Percentiles rank a stretch among this genome's conserved stretches.
Evolutionary conservation across 345 rosid species (phyloP).

Genomic region (Excoecaria agallocha): DNA sequence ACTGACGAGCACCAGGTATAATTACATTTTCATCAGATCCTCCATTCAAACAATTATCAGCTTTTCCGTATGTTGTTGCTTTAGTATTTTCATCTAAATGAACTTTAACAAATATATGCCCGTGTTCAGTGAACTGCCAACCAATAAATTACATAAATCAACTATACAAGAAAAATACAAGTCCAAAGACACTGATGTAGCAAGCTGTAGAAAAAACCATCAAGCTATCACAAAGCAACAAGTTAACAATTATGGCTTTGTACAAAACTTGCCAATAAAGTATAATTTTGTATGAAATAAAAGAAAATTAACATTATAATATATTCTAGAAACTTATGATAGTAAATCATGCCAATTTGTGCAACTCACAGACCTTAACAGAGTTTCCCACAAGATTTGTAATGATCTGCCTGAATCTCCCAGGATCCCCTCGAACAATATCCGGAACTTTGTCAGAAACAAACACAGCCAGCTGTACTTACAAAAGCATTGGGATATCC

Average conservation of each 20-base stretch:
- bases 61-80: slow-evolving; percentile 35
- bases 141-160: slow-evolving; percentile 12
- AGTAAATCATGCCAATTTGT: neutral
- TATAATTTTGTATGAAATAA: neutral
- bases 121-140: slow-evolving; percentile 87
- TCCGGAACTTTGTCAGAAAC: slow-evolving; percentile 92
- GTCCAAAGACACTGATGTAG: neutral
- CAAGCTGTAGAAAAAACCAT: no score
- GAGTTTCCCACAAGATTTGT: slow-evolving; percentile 97
- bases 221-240: no score
- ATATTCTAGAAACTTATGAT: neutral
- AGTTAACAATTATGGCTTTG: no score
- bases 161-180: neutral
- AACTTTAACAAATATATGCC: slow-evolving; percentile 90
- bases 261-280: no score
- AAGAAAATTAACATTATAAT: neutral
- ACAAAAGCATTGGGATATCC: slow-evolving; percentile 22
- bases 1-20: slow-evolving; percentile 29
- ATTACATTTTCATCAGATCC: slow-evolving; percentile 42
- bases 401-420: slow-evolving; percentile 92
- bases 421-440: slow-evolving; percentile 82
- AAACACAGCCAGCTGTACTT: slow-evolving; percentile 78
- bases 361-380: slow-evolving; percentile 65
- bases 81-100: slow-evolving; percentile 63
- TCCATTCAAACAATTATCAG: slow-evolving; percentile 46